These are phyloP conservation scores for Cicer pinnatifidum DNA, from an alignment of 306 rosid species.

Conservation along the genomic window DNA sequence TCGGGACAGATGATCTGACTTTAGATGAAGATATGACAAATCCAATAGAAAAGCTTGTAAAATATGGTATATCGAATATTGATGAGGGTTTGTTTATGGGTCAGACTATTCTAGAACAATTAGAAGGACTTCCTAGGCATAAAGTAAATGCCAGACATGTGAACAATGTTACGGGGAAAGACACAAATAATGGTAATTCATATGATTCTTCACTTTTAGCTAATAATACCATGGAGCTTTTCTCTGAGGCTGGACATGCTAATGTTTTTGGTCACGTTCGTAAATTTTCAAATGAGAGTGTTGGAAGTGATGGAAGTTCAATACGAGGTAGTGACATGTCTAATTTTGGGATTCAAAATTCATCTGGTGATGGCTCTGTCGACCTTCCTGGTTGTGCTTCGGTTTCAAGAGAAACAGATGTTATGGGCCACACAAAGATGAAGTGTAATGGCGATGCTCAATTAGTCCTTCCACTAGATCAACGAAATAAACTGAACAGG, in stretches of 20 bases:
- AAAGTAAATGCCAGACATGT: conserved; percentile 71
- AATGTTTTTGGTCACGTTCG: conserved; percentile 67
- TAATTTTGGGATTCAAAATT: conserved; percentile 69
- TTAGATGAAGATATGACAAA: conserved; percentile 83
- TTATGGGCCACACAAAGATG: conserved; percentile 54
- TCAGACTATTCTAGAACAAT: conserved; percentile 91
- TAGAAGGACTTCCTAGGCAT: conserved; percentile 96
- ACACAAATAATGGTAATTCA: conserved; percentile 68
- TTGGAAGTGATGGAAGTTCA: conserved; percentile 90
- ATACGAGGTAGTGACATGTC: conserved; percentile 83
- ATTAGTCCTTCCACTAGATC: conserved; percentile 83
- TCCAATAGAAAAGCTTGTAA: conserved; percentile 88
- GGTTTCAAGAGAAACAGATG: conserved; percentile 60
- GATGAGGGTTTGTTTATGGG: conserved; percentile 97
- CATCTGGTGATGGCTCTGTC: conserved; percentile 68
- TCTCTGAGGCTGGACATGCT: conserved; percentile 69
- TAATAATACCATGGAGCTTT: conserved; percentile 72
- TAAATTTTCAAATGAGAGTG: conserved; percentile 82
- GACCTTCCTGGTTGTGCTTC: conserved; percentile 68
- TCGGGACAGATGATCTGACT: conserved; percentile 77
- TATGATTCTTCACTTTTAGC: conserved; percentile 67
- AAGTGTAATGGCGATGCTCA: conserved; percentile 68
- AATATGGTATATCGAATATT: conserved; percentile 87
- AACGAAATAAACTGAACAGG: conserved; percentile 88
- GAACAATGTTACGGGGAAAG: conserved; percentile 58